These are phyloP conservation scores for Biancaea sappan DNA, from an alignment of 306 rosid species.

Conservation along the genomic window DNA sequence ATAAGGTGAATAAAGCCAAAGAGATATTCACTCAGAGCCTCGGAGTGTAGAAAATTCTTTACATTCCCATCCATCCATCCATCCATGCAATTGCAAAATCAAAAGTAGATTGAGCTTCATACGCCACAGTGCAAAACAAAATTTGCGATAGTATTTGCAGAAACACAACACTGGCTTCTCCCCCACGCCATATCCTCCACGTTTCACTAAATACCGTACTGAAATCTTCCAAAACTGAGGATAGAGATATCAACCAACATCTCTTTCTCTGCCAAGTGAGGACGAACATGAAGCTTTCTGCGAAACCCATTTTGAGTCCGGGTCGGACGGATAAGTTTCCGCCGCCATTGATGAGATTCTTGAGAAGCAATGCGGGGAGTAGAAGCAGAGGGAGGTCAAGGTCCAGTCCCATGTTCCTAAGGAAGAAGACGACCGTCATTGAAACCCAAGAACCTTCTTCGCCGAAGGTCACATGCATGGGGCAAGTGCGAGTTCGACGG, in stretches of 20 bases:
- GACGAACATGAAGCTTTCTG: conserved; percentile 59
- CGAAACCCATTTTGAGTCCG: conserved; percentile 80
- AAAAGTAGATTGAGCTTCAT: not conserved
- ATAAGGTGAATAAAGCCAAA: conserved; percentile 26
- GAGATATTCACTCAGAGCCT: conserved; percentile 35
- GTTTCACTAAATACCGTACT: conserved; percentile 24
- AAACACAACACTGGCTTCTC: not conserved
- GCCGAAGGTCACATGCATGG: conserved; percentile 98
- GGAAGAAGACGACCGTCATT: conserved; percentile 57
- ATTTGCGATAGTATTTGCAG: conserved; percentile 29
- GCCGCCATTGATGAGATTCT: conserved; percentile 90
- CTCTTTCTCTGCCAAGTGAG: not conserved
- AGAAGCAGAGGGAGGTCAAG: conserved; percentile 74
- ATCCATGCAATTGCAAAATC: conserved; percentile 63
- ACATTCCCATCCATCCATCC: conserved; percentile 50
- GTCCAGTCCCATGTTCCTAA: conserved; percentile 84
- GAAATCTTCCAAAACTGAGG: not conserved
- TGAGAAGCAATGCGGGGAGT: conserved; percentile 76
- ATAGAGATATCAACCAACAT: not conserved
- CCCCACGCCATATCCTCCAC: not conserved
- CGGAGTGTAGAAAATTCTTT: conserved; percentile 15
- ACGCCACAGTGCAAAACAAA: conserved; percentile 33
- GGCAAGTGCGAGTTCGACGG: conserved; percentile 78
- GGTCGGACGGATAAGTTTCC: conserved; percentile 86
- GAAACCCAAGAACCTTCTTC: conserved; percentile 96